Base-by-base conservation (phyloP, 1,139 yeast genomes). In the Maudiozyma humilis region DNA sequence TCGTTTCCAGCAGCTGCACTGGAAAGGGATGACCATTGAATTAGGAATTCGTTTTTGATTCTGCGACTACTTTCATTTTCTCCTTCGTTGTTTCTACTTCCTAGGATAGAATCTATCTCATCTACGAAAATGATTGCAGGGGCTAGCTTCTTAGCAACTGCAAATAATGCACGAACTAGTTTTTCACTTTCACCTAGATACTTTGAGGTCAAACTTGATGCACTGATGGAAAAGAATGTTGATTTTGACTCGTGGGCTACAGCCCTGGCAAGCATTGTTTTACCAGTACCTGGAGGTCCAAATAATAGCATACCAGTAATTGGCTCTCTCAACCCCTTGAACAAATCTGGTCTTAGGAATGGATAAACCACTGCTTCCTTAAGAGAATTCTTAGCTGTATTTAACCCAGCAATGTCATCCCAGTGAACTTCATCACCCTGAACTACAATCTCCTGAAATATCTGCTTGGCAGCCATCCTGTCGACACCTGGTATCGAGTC, bases 201-300 rank as follows among this genome's bases (percentile, higher is more conserved):
- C 62, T 91, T 91, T 14, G 96, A 87, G 0, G 96, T 89, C 52
- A 91, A 72, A 8, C 95, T 84, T 1, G 96, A 86, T 2, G 96
- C 93, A 53, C 93, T 82, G 32, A 91, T 89, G 34, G 94, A 80
- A 63, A 91, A 91, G 63, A 91, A 91, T 0, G 97, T 91, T 1
- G 96, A 87, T 51, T 84, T 83, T 13, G 96, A 86, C 65, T 91
- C 97, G 0, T 96, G 89, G 0, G 98, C 98, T 7, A 91, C 97
- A 0, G 98, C 97, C 52, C 96, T 71, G 0, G 97, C 97, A 55
- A 91, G 72, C 96, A 91, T 91, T 0, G 98, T 91, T 56, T 91
- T 91, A 50, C 98, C 98, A 0, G 98, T 91, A 16, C 98, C 98
- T 0, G 98, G 98, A 1, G 98, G 98, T 0, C 98, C 98, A 69